Percentiles rank a stretch among this genome's conserved stretches.
These are phyloP conservation scores for Colletotrichum ledebouriae DNA, from an alignment of 2,329 filamentous ascomycete genomes.

Conservation along the genomic window DNA sequence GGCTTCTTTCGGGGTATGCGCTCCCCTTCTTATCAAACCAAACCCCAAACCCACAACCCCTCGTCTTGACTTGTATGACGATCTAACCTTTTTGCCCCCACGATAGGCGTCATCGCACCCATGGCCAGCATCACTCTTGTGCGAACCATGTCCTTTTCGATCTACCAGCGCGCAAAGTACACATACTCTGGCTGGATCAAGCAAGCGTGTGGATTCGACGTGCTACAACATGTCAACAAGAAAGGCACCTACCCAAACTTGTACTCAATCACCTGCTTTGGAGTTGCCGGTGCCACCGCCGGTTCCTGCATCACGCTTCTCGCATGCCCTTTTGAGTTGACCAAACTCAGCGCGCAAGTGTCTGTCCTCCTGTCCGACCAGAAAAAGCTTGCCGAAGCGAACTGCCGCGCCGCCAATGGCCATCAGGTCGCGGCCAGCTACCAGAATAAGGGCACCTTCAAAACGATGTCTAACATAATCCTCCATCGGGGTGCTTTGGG, in stretches of 20 bases:
- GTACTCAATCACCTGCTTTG: conserved; percentile 82
- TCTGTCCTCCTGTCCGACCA: conserved; percentile 80
- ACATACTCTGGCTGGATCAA: conserved; percentile 79
- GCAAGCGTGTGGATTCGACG: conserved; percentile 75
- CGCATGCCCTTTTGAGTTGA: conserved; percentile 89
- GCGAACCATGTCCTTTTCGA: conserved; percentile 82
- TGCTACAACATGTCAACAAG: conserved; percentile 79
- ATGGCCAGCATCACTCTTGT: conserved; percentile 83
- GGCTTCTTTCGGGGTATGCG: conserved; percentile 84
- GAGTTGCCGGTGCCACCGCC: conserved; percentile 81
- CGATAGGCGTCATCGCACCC: conserved; percentile 80
- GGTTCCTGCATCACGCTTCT: conserved; percentile 84
- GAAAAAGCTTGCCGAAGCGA: conserved; percentile 53
- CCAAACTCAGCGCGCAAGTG: conserved; percentile 89
- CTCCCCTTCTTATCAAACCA: conserved; percentile 18
- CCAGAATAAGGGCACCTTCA: conserved; percentile 81
- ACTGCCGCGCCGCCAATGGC: conserved; percentile 59
- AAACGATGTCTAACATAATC: conserved; percentile 82
- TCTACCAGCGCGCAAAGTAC: conserved; percentile 84
- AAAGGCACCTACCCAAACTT: conserved; percentile 78
- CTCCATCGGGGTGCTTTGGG: conserved; percentile 79
- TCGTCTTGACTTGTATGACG: conserved; percentile 11
- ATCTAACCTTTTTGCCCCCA: conserved; percentile 38
- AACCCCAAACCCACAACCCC: conserved; percentile 22
- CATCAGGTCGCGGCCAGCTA: conserved; percentile 76